These are phyloP conservation scores for Mucor saturninus DNA, from an alignment of 371 early-diverging fungal genomes.

Conservation along the genomic window DNA sequence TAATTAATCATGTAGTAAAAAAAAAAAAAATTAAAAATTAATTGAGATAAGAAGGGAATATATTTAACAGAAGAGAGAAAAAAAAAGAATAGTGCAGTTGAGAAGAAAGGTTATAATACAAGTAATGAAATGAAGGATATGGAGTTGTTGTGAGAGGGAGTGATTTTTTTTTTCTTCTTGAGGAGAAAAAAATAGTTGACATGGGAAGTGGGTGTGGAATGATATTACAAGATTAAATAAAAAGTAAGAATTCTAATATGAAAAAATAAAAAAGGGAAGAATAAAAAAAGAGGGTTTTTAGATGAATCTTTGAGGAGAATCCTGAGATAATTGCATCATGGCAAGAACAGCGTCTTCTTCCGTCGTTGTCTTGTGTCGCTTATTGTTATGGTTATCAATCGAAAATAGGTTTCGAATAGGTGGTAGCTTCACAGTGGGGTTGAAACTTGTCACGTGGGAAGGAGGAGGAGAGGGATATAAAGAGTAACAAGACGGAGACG, in stretches of 20 bases:
- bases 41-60: background rate
- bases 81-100: background rate
- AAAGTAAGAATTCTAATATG: background rate
- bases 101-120: slow-evolving; percentile 3
- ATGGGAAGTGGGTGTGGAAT: background rate
- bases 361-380: slow-evolving; percentile 16
- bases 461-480: slow-evolving; percentile 2
- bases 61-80: background rate
- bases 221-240: slow-evolving; percentile 15
- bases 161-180: background rate
- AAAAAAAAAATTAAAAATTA: background rate
- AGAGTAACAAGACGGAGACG: background rate
- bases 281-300: background rate
- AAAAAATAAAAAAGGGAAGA: background rate
- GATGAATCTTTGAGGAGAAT: slow-evolving; percentile 1
- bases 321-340: slow-evolving; percentile 44
- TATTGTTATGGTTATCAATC: background rate
- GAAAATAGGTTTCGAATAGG: slow-evolving; percentile 11
- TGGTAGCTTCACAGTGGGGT: slow-evolving; percentile 17
- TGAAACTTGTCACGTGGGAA: background rate
- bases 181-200: background rate
- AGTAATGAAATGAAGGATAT: slow-evolving; percentile 10
- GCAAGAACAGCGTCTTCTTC: slow-evolving; percentile 44
- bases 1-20: too few species aligned
- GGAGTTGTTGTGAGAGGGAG: background rate